Evolutionary conservation across 2,329 filamentous ascomycete species (phyloP).

Genomic region (Ceratocystis lukuohia): DNA sequence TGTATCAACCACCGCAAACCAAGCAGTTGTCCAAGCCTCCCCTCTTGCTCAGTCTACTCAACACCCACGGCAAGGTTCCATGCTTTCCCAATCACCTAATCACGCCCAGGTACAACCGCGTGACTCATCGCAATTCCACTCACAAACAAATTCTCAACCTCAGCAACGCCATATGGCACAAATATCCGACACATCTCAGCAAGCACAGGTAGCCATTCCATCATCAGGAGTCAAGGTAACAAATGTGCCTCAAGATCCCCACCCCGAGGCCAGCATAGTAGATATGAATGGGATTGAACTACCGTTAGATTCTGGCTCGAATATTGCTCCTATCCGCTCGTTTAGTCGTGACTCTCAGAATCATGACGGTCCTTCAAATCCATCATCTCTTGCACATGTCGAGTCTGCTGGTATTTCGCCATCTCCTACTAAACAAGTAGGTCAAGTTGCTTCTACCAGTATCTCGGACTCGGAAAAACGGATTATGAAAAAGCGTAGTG

Average conservation of each 20-base stretch:
- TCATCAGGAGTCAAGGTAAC: constrained; percentile 9
- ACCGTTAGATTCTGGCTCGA: constrained; percentile 36
- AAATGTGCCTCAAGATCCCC: constrained; percentile 73
- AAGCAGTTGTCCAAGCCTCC: neutral
- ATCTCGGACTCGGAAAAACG: constrained; percentile 57
- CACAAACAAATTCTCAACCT: constrained; percentile 6
- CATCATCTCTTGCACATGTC: constrained; percentile 76
- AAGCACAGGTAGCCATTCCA: constrained; percentile 21
- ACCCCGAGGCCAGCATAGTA: constrained; percentile 91
- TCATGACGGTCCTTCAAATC: constrained; percentile 83
- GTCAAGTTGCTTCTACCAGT: constrained; percentile 32
- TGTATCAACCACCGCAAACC: neutral
- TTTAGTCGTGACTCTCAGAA: constrained; percentile 63
- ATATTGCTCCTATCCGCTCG: constrained; percentile 51
- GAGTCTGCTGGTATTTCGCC: constrained; percentile 62
- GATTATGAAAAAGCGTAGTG: constrained; percentile 57
- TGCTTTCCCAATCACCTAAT: neutral
- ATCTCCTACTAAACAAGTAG: constrained; percentile 55
- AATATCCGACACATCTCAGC: neutral
- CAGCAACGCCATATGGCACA: constrained; percentile 5
- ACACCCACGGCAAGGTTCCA: constrained; percentile 4
- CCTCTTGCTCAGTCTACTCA: constrained; percentile 1
- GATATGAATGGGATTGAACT: constrained; percentile 79
- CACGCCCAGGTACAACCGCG: constrained; percentile 2
- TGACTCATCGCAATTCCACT: constrained; percentile 7